Evolutionary conservation across 345 rosid genomes (phyloP).

Genomic region (Populus nigra): DNA sequence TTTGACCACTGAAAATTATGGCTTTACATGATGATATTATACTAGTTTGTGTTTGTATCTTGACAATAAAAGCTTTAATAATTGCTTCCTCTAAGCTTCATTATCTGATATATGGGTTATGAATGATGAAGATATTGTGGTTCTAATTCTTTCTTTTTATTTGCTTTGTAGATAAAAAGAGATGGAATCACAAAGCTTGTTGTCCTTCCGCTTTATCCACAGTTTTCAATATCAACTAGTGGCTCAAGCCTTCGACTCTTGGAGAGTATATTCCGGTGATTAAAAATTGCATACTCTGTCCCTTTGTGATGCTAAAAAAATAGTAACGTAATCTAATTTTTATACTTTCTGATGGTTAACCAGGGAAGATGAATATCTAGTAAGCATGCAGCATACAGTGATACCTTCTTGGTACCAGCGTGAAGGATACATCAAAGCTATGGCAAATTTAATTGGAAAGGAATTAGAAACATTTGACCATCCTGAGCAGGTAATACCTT

Average conservation of each 20-base stretch:
- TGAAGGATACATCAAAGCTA: conserved; percentile 68
- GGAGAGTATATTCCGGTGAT: conserved; percentile 87
- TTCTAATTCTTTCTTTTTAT: background rate
- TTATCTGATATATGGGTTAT: background rate
- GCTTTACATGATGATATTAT: too few relatives aligned
- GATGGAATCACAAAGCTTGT: conserved; percentile 91
- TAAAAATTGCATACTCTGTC: background rate
- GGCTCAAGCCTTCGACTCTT: conserved; percentile 97
- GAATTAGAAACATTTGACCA: too few relatives aligned
- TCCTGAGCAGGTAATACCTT: too few relatives aligned
- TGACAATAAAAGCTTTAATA: too few relatives aligned
- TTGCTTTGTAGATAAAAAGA: conserved; percentile 61
- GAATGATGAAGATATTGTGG: too few relatives aligned
- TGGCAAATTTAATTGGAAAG: too few relatives aligned
- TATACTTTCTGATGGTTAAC: conserved; percentile 24
- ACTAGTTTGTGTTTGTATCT: too few relatives aligned
- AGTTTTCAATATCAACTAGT: conserved; percentile 96
- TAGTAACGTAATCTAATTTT: background rate
- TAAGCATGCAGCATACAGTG: conserved; percentile 96
- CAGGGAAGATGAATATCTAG: conserved; percentile 97
- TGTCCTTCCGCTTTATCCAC: conserved; percentile 98
- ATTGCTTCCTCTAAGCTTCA: background rate
- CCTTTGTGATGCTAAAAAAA: background rate
- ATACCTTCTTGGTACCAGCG: conserved; percentile 99
- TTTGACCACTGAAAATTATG: too few relatives aligned